phyloP scores from a whole-genome alignment of 2,329 filamentous ascomycete species.

The Microascus cirrosus region DNA sequence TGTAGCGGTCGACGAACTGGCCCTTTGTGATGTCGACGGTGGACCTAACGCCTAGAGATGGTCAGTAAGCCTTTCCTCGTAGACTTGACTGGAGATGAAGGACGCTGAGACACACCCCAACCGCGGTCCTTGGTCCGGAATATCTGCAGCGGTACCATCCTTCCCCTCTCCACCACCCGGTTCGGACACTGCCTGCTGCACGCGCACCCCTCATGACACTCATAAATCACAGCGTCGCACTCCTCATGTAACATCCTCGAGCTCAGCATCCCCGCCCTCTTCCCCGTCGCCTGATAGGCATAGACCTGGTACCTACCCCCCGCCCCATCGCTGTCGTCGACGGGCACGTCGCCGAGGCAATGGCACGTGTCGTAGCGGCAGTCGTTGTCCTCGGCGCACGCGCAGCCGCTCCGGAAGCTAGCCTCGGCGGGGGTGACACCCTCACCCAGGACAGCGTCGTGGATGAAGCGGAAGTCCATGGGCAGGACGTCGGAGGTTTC shows the following conservation, averaged over 20 bases:
- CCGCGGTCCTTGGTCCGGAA: conserved; percentile 64
- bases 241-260: conserved; percentile 39
- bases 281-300: conserved; percentile 51
- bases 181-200: conserved; percentile 60
- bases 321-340: conserved; percentile 16
- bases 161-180: conserved; percentile 63
- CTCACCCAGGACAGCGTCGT: conserved; percentile 43
- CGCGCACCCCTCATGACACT: conserved; percentile 63
- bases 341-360: conserved; percentile 55
- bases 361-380: conserved; percentile 59
- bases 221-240: conserved; percentile 52
- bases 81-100: not conserved
- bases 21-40: conserved; percentile 54
- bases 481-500: conserved; percentile 46
- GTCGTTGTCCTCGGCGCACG: conserved; percentile 47
- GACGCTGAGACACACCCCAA: conserved; percentile 48
- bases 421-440: conserved; percentile 49
- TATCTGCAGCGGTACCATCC: conserved; percentile 61
- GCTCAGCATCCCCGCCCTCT: conserved; percentile 39
- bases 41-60: conserved; percentile 46
- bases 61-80: no score
- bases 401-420: conserved; percentile 59
- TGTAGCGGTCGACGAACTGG: conserved; percentile 71
- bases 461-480: conserved; percentile 57
- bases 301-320: conserved; percentile 27